A percentile compares a stretch with the other conserved stretches of the same genome.
phyloP scores from a whole-genome alignment of 441 rosid genomes.

The Metrosideros polymorpha region DNA sequence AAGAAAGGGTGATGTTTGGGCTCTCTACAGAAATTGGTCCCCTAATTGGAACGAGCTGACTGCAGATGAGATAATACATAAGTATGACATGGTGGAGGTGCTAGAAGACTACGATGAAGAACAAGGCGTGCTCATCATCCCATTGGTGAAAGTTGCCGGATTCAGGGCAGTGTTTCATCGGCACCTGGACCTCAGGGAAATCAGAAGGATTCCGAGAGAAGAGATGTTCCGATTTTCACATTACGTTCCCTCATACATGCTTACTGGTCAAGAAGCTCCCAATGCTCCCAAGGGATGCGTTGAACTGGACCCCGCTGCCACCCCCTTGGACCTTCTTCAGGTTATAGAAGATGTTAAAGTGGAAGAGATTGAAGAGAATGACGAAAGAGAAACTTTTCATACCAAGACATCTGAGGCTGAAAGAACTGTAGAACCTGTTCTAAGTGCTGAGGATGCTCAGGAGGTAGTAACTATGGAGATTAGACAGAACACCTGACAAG shows the following conservation, averaged over 20 bases:
- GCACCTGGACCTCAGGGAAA: conserved; percentile 29
- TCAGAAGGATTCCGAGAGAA: conserved; percentile 45
- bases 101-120: conserved; percentile 60
- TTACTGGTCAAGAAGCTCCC: conserved; percentile 68
- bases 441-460: background rate
- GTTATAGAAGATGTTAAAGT: conserved; percentile 17
- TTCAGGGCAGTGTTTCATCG: conserved; percentile 60
- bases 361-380: conserved; percentile 7
- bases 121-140: conserved; percentile 38
- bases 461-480: conserved; percentile 9
- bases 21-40: conserved; percentile 87
- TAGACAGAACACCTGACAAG: background rate
- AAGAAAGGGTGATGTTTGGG: conserved; percentile 83
- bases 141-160: conserved; percentile 62
- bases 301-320: conserved; percentile 97
- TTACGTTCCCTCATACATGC: conserved; percentile 70
- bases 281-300: conserved; percentile 57
- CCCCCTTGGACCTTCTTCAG: conserved; percentile 51
- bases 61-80: conserved; percentile 56
- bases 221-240: conserved; percentile 96
- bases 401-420: background rate
- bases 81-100: conserved; percentile 93
- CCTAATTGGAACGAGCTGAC: conserved; percentile 67
- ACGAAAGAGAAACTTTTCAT: background rate
- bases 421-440: background rate